Evolutionary conservation across 202 grass and related monocot genomes (phyloP), one percentile per base, ranked within the genome.

Genomic region (Zoysia matrella): DNA sequence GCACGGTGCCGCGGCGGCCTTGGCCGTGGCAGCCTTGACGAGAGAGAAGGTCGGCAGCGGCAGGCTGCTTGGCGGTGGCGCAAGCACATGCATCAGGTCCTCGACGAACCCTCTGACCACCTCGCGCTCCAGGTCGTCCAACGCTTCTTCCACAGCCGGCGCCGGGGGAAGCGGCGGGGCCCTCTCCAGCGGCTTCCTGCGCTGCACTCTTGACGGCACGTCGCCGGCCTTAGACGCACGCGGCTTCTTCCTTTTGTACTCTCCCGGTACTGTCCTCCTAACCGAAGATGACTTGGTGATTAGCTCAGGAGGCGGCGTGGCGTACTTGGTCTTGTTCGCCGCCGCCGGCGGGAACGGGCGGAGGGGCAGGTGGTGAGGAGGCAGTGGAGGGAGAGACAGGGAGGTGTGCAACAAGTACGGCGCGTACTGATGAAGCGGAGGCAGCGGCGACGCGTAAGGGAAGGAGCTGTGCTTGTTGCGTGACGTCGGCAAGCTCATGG

Each of bases 1-100:
- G 65, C 86, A 88, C 4, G 82, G 41, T 4, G 60, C 60, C 7
- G 67, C 36, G 0, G 57, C 57, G 16, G 75, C 41, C 63, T 84
- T 88, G 13, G 50, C 65, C 15, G 30, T 36, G 30, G 30, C 30
- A 36, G 30, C 30, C 30, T 41, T 54, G 48, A 85, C 49, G 8
- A 89, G 71, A 0, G 87, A 81, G 57, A 89, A 89, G 42, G 56
- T 85, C 7, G 87, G 87, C 63, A 81, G 82, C 0, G 87, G 87
- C 44, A 89, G 77, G 87, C 87, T 85, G 76, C 82, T 89, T 0
- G 87, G 87, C 71, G 87, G 77, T 55, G 87, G 87, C 42, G 87
- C 76, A 43, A 89, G 81, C 65, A 66, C 87, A 57, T 76, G 82
- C 65, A 85, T 4, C 65, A 89, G 76, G 77, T 89, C 87, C 76